A percentile compares a stretch with the other conserved stretches of the same genome.
phyloP scores from a whole-genome alignment of 2,329 filamentous ascomycete genomes.

The Phaeosphaeria sp. region DNA sequence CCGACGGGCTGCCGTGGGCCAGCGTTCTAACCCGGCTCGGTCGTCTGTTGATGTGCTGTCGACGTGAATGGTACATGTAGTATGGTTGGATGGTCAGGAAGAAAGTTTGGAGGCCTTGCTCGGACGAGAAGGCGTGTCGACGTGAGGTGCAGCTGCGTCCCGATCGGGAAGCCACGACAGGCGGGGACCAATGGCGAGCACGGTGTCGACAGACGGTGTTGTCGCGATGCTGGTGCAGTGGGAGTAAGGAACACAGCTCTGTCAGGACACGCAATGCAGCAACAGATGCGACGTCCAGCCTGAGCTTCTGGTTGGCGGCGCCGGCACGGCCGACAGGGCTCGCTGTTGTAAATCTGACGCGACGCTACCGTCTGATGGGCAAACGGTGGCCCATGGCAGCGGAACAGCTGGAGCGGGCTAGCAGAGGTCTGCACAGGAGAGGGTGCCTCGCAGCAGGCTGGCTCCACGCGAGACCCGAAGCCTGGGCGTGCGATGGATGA shows the following conservation, averaged over 20 bases:
- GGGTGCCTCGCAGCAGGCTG: background rate
- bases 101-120: conserved; percentile 9
- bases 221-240: background rate
- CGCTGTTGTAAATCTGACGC: background rate
- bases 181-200: conserved; percentile 3
- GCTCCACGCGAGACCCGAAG: conserved; percentile 6
- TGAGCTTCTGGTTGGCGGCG: background rate
- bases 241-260: background rate
- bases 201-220: background rate
- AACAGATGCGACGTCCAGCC: background rate
- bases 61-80: conserved; percentile 4
- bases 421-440: background rate
- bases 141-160: conserved; percentile 24
- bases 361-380: background rate
- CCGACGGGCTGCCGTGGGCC: conserved; percentile 4
- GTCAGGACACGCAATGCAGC: background rate
- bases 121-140: conserved; percentile 13
- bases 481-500: conserved; percentile 4
- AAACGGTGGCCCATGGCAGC: background rate
- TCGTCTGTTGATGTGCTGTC: conserved; percentile 4
- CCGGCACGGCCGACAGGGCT: background rate
- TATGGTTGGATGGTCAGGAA: conserved; percentile 8
- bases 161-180: conserved; percentile 38
- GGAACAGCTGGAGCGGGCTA: background rate
- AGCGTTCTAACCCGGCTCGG: conserved; percentile 11